Percentiles rank a stretch among this genome's conserved stretches.
phyloP scores from a whole-genome alignment of 2,329 filamentous ascomycete genomes.

The Phialemonium atrogriseum region DNA sequence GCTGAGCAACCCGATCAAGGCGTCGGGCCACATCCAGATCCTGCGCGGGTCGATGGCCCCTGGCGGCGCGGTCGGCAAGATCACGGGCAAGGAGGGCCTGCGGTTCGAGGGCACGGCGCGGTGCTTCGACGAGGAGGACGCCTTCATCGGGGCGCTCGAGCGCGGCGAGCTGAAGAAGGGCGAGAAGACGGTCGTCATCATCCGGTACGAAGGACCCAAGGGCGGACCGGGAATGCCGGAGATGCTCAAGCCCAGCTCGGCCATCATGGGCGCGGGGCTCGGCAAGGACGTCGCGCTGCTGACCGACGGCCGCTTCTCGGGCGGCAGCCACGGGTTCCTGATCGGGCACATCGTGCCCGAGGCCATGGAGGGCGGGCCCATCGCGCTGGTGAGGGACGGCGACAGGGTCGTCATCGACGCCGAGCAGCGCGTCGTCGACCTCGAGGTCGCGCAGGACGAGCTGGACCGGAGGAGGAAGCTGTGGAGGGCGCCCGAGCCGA shows the following conservation, averaged over 20 bases:
- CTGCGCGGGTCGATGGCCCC: constrained; percentile 78
- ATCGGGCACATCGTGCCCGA: constrained; percentile 86
- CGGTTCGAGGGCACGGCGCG: constrained; percentile 71
- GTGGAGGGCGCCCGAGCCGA: constrained; percentile 55
- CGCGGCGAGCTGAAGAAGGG: constrained; percentile 70
- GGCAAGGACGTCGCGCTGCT: constrained; percentile 67
- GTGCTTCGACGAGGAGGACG: constrained; percentile 76
- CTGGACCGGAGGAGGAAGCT: constrained; percentile 45
- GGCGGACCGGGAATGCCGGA: constrained; percentile 93
- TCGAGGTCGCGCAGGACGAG: constrained; percentile 59
- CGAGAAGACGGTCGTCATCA: constrained; percentile 83
- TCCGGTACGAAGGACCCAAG: constrained; percentile 89
- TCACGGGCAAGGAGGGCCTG: constrained; percentile 89
- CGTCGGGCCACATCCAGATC: constrained; percentile 82
- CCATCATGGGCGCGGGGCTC: constrained; percentile 85
- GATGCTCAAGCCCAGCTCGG: constrained; percentile 86
- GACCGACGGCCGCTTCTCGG: constrained; percentile 69
- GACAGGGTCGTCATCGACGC: constrained; percentile 78
- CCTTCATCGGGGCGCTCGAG: constrained; percentile 71
- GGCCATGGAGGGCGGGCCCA: constrained; percentile 77
- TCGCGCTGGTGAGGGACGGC: constrained; percentile 73
- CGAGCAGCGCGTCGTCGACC: constrained; percentile 60
- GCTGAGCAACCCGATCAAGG: constrained; percentile 76
- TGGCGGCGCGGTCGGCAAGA: constrained; percentile 82
- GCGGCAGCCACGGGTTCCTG: constrained; percentile 77